Evolutionary conservation across 2,329 filamentous ascomycete species (phyloP).

Genomic region (Fusarium sp.): DNA sequence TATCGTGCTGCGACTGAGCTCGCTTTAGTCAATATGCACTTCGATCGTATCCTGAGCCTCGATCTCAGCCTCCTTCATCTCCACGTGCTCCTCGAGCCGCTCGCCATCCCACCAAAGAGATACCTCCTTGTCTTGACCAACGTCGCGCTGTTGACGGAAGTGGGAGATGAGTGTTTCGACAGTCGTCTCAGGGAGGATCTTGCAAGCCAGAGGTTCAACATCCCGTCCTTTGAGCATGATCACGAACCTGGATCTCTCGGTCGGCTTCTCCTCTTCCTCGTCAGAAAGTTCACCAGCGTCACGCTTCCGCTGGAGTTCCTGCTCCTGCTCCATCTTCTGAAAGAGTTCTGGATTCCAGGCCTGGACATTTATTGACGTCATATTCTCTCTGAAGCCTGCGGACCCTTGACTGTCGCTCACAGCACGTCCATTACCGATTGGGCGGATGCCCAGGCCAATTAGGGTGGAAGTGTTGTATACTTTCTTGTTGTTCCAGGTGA

Average conservation of each 20-base stretch:
- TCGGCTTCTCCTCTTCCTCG: slow-evolving; percentile 46
- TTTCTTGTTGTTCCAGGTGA: slow-evolving; percentile 81
- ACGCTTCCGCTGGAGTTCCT: slow-evolving; percentile 60
- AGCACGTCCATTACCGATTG: slow-evolving; percentile 56
- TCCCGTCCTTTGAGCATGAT: slow-evolving; percentile 67
- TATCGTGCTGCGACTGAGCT: neutral
- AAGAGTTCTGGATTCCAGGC: slow-evolving; percentile 78
- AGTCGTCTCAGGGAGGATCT: slow-evolving; percentile 65
- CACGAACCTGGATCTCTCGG: slow-evolving; percentile 55
- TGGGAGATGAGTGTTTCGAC: slow-evolving; percentile 71
- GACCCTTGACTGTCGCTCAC: slow-evolving; percentile 51
- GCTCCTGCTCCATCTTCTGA: slow-evolving; percentile 58
- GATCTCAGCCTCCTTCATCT: slow-evolving; percentile 76
- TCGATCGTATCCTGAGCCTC: slow-evolving; percentile 81
- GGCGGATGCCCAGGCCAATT: slow-evolving; percentile 71
- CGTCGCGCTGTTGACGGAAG: slow-evolving; percentile 66
- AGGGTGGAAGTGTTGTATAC: slow-evolving; percentile 83
- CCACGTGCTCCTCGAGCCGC: slow-evolving; percentile 68
- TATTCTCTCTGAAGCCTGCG: slow-evolving; percentile 75
- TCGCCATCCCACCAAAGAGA: slow-evolving; percentile 82
- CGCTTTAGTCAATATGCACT: slow-evolving; percentile 60
- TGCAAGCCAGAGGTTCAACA: slow-evolving; percentile 62
- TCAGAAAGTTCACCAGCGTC: slow-evolving; percentile 56
- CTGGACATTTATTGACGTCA: slow-evolving; percentile 80
- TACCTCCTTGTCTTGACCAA: slow-evolving; percentile 66